Evolutionary conservation across 169 alveolate species (phyloP).

Genomic region (Fabrea salina): DNA sequence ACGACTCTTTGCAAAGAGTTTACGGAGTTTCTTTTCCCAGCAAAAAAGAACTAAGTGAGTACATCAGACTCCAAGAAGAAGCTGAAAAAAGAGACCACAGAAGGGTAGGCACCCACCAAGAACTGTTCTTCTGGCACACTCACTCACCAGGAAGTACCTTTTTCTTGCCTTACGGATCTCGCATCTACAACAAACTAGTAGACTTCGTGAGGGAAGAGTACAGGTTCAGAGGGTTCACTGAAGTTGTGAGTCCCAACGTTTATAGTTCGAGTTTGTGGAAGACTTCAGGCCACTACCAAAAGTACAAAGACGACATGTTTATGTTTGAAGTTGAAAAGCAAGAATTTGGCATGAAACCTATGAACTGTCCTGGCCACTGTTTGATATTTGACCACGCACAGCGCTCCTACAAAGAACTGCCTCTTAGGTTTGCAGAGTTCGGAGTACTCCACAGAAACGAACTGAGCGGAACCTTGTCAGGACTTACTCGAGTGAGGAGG

Average conservation of each 20-base stretch:
- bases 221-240: slow-evolving; percentile 84
- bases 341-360: slow-evolving; percentile 99
- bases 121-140: slow-evolving; percentile 94
- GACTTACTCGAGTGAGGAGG: slow-evolving; percentile 97
- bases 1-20: slow-evolving; percentile 97
- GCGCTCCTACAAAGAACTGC: slow-evolving; percentile 96
- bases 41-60: slow-evolving; percentile 91
- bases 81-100: slow-evolving; percentile 99
- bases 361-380: slow-evolving; percentile 99
- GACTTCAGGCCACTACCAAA: slow-evolving; percentile 98
- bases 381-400: slow-evolving; percentile 88
- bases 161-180: slow-evolving; percentile 97
- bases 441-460: slow-evolving; percentile 99
- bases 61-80: slow-evolving; percentile 92
- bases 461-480: slow-evolving; percentile 97
- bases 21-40: slow-evolving; percentile 98
- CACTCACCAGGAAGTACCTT: slow-evolving; percentile 90
- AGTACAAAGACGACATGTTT: slow-evolving; percentile 91
- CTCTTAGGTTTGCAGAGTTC: slow-evolving; percentile 97
- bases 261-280: slow-evolving; percentile 94
- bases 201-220: slow-evolving; percentile 92
- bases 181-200: slow-evolving; percentile 93
- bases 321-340: slow-evolving; percentile 91
- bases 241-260: slow-evolving; percentile 97
- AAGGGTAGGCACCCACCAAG: slow-evolving; percentile 89